Evolutionary conservation across 306 rosid genomes (phyloP), one percentile per base, ranked within the genome.

Genomic region (Fagus crenata): DNA sequence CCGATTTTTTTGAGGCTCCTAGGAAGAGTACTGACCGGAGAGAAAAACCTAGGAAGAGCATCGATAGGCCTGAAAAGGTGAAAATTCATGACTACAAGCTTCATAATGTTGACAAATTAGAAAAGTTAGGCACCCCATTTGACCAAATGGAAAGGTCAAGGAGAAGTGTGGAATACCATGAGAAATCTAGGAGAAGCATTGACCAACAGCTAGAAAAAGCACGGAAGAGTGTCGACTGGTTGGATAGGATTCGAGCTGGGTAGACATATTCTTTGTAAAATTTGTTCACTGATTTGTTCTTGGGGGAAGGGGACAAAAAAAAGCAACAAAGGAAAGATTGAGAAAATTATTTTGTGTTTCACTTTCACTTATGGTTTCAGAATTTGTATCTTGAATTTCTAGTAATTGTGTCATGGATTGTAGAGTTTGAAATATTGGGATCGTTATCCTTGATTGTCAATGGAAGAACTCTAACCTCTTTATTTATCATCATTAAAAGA

Each of bases 211-310:
- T 91, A 36, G 95, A 93, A 77, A 89, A 90, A 82, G 89, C 89
- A 0, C 82, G 95, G 76, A 91, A 88, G 87, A 93, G 95, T 56
- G 85, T 93, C 4, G 96, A 93, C 81, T 91, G 98, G 98, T 85
- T 93, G 85, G 98, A 93, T 33, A 85, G 93, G 82, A 83, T 88
- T 65, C 90, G 93, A 78, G 85, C 93, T 22, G 79, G 89, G 40
- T 89, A 84, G 90, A 74, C 9, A 33, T 85, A 28, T 58, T 58
- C 15, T 56, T 58, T 4, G 7, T 4, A 11, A 32, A 32, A 73
- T 78, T 81, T 78, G 83, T 54, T 49, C 68, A 33, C 65, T 77
- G 84, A 77, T 79, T 75, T 79, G 87, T 78, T 54, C 64, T 74
- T 58, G 80, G 75, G 82, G 82, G 82, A 74, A 82, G 84, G 72